Conservation (phyloP, 2,329 filamentous ascomycete species). For the Pseudogymnoascus sp. region DNA sequence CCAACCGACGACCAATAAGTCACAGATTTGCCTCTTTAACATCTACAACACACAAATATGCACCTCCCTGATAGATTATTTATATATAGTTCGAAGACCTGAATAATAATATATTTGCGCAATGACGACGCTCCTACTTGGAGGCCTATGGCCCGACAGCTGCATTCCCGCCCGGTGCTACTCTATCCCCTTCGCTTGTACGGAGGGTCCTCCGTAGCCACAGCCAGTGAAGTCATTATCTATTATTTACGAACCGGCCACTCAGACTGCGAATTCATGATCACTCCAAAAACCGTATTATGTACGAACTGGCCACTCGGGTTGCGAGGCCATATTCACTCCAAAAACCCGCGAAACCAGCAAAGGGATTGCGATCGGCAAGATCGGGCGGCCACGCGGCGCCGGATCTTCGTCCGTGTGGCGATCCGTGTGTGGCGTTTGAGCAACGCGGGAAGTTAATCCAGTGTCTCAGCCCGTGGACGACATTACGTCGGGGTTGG, state of each 20-base stretch:
- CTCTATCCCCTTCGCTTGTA: too few species aligned
- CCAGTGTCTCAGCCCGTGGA: neutral
- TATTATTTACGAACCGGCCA: neutral
- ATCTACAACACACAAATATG: neutral
- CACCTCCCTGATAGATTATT: neutral
- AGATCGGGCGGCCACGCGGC: neutral
- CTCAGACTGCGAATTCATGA: neutral
- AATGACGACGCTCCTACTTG: neutral
- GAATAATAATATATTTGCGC: neutral
- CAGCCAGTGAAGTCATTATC: neutral
- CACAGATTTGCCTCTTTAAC: neutral
- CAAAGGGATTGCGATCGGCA: neutral
- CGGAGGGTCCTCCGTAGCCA: neutral
- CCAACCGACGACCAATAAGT: neutral
- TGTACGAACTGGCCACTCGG: neutral
- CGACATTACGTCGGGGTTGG: neutral
- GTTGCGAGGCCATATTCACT: neutral
- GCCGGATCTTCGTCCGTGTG: neutral
- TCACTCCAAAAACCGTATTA: neutral
- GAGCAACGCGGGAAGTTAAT: neutral
- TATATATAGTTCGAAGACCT: neutral
- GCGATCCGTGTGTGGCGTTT: neutral
- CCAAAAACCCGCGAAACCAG: neutral
- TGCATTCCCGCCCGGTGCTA: neutral
- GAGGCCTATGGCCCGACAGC: neutral